Evolutionary conservation across 306 rosid species (phyloP).

Genomic region (Pyrus bretschneideri): DNA sequence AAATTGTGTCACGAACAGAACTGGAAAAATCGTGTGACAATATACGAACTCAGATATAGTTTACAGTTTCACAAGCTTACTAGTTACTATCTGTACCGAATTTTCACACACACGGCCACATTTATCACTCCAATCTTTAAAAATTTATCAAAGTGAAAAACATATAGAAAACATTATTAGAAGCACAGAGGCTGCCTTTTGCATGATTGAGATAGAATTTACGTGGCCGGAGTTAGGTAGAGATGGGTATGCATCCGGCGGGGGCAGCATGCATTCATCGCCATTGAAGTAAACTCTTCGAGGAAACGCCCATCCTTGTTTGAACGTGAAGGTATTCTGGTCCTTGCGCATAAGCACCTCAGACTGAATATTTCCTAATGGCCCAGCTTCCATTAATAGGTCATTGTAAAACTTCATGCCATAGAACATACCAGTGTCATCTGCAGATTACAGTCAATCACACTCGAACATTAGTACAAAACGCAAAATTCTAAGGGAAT

Average conservation of each 20-base stretch:
- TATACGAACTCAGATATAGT: neutral
- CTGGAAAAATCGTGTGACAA: neutral
- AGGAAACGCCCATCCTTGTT: slow-evolving; percentile 97
- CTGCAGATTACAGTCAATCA: slow-evolving; percentile 35
- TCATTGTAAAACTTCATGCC: slow-evolving; percentile 89
- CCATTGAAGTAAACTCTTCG: slow-evolving; percentile 87
- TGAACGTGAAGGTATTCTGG: slow-evolving; percentile 61
- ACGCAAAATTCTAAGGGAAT: neutral
- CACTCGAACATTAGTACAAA: neutral
- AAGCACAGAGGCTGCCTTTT: slow-evolving; percentile 21
- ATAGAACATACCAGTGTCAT: slow-evolving; percentile 93
- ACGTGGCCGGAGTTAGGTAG: slow-evolving; percentile 61
- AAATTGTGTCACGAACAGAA: neutral
- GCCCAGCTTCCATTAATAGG: slow-evolving; percentile 83
- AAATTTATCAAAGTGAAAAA: slow-evolving; percentile 7
- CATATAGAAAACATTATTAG: slow-evolving; percentile 30
- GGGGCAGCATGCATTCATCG: slow-evolving; percentile 85
- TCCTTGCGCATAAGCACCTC: slow-evolving; percentile 78
- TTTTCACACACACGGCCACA: neutral
- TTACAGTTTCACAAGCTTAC: neutral
- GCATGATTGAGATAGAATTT: slow-evolving; percentile 10
- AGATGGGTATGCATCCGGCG: slow-evolving; percentile 77
- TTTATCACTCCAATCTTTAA: neutral
- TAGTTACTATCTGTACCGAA: neutral
- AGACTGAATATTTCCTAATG: slow-evolving; percentile 77